Evolutionary conservation across 495 filamentous ascomycete genomes (phyloP), one percentile per base, ranked within the genome.

Genomic region (Gamarada debralockiae): DNA sequence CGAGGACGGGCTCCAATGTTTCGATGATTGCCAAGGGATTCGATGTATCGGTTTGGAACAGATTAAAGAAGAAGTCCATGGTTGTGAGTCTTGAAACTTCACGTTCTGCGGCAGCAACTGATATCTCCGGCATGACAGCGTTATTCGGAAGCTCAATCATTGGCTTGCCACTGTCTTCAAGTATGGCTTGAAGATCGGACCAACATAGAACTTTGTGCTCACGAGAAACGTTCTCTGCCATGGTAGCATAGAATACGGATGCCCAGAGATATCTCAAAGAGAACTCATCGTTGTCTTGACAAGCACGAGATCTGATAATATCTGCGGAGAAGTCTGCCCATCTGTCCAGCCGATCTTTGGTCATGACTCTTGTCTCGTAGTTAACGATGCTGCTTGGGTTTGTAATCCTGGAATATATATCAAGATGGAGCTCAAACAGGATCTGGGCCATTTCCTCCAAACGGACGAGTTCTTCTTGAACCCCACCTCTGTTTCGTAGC

Each of bases 71-170:
- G 68, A 96, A 97, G 61, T 96, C 95, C 81, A 93, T 91, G 0
- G 91, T 97, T 13, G 88, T 95, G 13, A 97, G 73, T 62, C 90
- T 88, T 40, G 88, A 89, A 22, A 96, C 87, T 61, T 99, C 93
- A 25, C 90, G 83, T 41, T 96, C 90, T 12, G 92, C 83, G 3
- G 88, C 87, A 12, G 75, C 76, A 3, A 77, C 73, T 0, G 95
- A 97, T 15, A 99, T 75, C 63, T 97, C 90, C 0, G 91, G 84
- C 83, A 99, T 96, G 36, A 87, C 76, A 0, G 79, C 79, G 61
- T 95, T 97, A 59, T 97, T 97, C 14, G 83, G 82, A 6, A 98
- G 76, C 34, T 72, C 73, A 50, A 97, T 82, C 2, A 72, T 67
- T 0, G 65, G 50, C 6, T 66, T 61, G 3, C 65, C 59, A 7